phyloP scores from a whole-genome alignment of 169 alveolate species.

The Cryptosporidium viatorum region DNA sequence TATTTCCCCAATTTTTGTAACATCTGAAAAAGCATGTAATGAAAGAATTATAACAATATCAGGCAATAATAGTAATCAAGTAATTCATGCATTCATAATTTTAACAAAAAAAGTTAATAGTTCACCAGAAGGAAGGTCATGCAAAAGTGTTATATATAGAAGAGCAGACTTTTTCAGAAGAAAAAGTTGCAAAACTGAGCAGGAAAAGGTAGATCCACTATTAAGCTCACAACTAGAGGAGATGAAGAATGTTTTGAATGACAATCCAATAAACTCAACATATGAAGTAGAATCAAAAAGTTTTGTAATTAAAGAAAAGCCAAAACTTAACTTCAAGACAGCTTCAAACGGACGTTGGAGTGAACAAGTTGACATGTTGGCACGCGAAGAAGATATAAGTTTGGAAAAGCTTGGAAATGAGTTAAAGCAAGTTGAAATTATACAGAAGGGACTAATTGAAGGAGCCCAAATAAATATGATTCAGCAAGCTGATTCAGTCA shows the following conservation, averaged over 20 bases:
- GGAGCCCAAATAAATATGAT: not conserved
- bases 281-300: not conserved
- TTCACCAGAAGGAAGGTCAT: constrained; percentile 65
- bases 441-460: not conserved
- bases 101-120: constrained; percentile 41
- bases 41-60: constrained; percentile 64
- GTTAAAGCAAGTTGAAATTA: not conserved
- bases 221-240: constrained; percentile 41
- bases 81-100: constrained; percentile 54
- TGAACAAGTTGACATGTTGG: constrained; percentile 23
- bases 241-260: constrained; percentile 25
- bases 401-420: not conserved
- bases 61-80: constrained; percentile 31
- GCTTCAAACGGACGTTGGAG: constrained; percentile 37
- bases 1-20: constrained; percentile 66
- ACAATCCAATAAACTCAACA: not conserved
- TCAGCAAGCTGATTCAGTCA: not conserved
- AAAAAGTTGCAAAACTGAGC: constrained; percentile 6
- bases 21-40: constrained; percentile 69
- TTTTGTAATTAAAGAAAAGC: not conserved
- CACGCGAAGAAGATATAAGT: constrained; percentile 1
- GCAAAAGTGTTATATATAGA: constrained; percentile 46
- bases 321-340: constrained; percentile 15
- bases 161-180: constrained; percentile 48
- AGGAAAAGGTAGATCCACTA: constrained; percentile 20